These are phyloP conservation scores for Pistacia vera DNA, from an alignment of 345 rosid species.

Conservation along the genomic window DNA sequence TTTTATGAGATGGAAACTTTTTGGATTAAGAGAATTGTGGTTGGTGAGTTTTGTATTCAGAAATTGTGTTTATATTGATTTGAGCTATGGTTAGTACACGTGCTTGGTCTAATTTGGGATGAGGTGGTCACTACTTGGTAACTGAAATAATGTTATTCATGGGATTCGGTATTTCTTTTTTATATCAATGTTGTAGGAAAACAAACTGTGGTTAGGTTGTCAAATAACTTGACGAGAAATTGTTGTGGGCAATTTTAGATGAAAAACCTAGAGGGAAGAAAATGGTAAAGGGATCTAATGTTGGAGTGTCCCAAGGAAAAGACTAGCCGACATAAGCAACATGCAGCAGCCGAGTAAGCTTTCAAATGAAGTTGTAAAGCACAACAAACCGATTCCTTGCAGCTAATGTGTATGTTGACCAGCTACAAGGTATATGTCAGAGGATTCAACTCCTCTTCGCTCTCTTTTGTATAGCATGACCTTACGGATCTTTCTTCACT, in stretches of 20 bases:
- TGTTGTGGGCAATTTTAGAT: conserved; percentile 27
- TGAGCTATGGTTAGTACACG: background rate
- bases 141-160: background rate
- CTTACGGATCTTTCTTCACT: background rate
- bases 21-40: too few relatives aligned
- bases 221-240: conserved; percentile 7
- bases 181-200: background rate
- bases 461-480: background rate
- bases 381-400: conserved; percentile 26
- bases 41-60: too few relatives aligned
- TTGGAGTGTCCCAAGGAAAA: conserved; percentile 44
- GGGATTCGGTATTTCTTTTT: background rate
- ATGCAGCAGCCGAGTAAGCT: conserved; percentile 33
- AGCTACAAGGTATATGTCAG: conserved; percentile 44
- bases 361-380: conserved; percentile 34
- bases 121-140: background rate
- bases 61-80: background rate
- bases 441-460: background rate
- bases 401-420: conserved; percentile 39
- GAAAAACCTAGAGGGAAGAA: conserved; percentile 27
- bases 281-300: conserved; percentile 26
- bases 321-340: conserved; percentile 55
- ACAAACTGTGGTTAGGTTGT: background rate
- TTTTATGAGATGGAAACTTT: background rate
- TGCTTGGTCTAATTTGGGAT: background rate